Base-by-base conservation (phyloP, 139 green algal genomes). In the Tetraselmis chui region DNA sequence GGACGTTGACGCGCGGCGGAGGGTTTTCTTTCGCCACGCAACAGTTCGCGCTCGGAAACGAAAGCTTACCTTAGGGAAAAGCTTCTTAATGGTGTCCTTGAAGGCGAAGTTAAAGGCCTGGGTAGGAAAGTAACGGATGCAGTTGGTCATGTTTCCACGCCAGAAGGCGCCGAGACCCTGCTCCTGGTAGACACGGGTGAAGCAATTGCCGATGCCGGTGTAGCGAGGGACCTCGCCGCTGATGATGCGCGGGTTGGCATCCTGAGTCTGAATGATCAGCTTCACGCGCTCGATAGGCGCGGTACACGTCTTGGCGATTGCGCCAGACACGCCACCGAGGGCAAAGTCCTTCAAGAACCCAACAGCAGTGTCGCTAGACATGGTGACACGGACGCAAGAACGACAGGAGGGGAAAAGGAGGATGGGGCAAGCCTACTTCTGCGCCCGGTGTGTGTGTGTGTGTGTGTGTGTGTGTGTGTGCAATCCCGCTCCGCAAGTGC, bases 91-190 rank as follows among this genome's bases (percentile, higher is more conserved):
- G 80, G 97, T 98, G 90, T 99, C 96, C 95, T 99, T 99, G 93
- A 99, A 99, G 29, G 97, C 97, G 88, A 99, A 99, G 95, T 99
- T 99, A 86, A 99, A 97, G 27, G 97, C 96, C 88, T 95, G 91
- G 29, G 92, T 95, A 74, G 89, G 96, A 94, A 97, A 97, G 92
- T 98, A 98, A 24, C 95, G 90, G 59, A 99, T 91, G 26, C 99
- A 94, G 84, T 99, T 98, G 81, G 95, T 95, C 81, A 93, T 89
- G 94, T 99, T 99, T 30, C 97, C 97, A 67, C 97, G 90, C 95
- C 96, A 99, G 88, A 99, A 95, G 31, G 94, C 94, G n/a, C 77
- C 87, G 25, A 99, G 81, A 79, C 97, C 96, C 88, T 96, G 92
- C 84, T 99, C 97, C 1, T 83, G 79, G 30, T 91, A 80, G 75